Evolutionary conservation across 2,329 filamentous ascomycete genomes (phyloP).

Genomic region (Aspergillus novoparasiticus): DNA sequence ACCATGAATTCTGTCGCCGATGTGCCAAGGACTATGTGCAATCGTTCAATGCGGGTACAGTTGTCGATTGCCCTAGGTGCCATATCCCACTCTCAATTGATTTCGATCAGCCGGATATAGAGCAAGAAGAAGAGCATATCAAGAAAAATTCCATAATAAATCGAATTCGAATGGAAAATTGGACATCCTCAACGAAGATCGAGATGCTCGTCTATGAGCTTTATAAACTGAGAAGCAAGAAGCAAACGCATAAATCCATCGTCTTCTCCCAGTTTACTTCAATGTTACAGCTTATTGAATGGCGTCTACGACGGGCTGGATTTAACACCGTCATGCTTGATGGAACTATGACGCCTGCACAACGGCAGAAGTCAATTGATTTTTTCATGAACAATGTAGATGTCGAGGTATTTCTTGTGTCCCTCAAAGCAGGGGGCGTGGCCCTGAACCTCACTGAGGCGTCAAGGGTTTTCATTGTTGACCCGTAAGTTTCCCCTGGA

Average conservation of each 20-base stretch:
- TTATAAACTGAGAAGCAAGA: constrained; percentile 87
- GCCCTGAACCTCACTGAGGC: constrained; percentile 95
- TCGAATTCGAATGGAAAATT: constrained; percentile 97
- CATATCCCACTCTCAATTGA: constrained; percentile 90
- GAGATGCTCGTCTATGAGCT: constrained; percentile 94
- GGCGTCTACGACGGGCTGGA: constrained; percentile 92
- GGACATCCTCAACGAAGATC: constrained; percentile 98
- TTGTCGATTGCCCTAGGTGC: constrained; percentile 76
- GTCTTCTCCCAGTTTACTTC: constrained; percentile 97
- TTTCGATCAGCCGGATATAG: constrained; percentile 91
- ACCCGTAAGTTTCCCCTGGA: constrained; percentile 70
- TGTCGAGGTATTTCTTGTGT: constrained; percentile 94
- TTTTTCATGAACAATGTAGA: constrained; percentile 95
- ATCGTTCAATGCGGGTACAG: constrained; percentile 66
- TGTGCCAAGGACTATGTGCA: constrained; percentile 80
- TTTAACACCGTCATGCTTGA: constrained; percentile 99
- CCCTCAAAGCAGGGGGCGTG: constrained; percentile 92
- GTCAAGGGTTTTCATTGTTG: constrained; percentile 91
- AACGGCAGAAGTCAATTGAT: constrained; percentile 90
- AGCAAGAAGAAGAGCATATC: constrained; percentile 81
- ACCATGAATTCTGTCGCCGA: constrained; percentile 85
- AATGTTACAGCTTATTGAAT: constrained; percentile 96
- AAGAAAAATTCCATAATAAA: constrained; percentile 99
- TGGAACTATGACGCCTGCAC: constrained; percentile 92
- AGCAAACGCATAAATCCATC: constrained; percentile 92